Conservation (phyloP, 768 basidiomycete species). For the Pholiota microspora region DNA sequence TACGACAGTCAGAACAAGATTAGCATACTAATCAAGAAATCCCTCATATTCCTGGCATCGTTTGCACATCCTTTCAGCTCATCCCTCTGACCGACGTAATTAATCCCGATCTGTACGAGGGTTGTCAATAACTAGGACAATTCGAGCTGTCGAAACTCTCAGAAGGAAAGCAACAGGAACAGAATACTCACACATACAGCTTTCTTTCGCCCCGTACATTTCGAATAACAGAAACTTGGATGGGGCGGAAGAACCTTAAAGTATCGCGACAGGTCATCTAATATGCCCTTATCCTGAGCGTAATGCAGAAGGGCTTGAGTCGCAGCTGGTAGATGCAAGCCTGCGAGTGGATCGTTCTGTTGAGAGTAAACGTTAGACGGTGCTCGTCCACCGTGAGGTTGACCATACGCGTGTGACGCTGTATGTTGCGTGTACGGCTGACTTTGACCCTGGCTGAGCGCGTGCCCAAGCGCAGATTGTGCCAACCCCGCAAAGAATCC, state of each 20-base stretch:
- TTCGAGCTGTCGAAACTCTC: too few species aligned
- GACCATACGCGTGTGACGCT: neutral
- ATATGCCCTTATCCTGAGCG: neutral
- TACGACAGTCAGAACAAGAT: neutral
- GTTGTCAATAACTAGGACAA: too few species aligned
- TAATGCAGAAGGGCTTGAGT: neutral
- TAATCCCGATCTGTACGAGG: slow-evolving; percentile 75
- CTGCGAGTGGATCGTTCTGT: neutral
- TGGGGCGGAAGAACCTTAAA: slow-evolving; percentile 13
- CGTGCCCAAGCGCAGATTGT: neutral
- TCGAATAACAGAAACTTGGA: slow-evolving; percentile 61
- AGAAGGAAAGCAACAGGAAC: neutral
- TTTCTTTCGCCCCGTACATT: slow-evolving; percentile 79
- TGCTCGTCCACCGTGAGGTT: neutral
- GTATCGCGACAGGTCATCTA: slow-evolving; percentile 14
- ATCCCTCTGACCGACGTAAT: slow-evolving; percentile 63
- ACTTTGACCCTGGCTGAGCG: neutral
- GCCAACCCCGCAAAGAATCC: neutral
- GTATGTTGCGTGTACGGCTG: neutral
- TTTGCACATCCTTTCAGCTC: slow-evolving; percentile 81
- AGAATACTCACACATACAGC: slow-evolving; percentile 68
- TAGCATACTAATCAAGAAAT: slow-evolving; percentile 61
- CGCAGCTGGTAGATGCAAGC: slow-evolving; percentile 5
- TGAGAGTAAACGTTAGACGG: neutral
- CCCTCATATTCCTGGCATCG: slow-evolving; percentile 67